Percentiles rank a stretch among this genome's conserved stretches.
Conservation (phyloP, 2,329 filamentous ascomycete species). For the Xylariomycetidae sp. region DNA sequence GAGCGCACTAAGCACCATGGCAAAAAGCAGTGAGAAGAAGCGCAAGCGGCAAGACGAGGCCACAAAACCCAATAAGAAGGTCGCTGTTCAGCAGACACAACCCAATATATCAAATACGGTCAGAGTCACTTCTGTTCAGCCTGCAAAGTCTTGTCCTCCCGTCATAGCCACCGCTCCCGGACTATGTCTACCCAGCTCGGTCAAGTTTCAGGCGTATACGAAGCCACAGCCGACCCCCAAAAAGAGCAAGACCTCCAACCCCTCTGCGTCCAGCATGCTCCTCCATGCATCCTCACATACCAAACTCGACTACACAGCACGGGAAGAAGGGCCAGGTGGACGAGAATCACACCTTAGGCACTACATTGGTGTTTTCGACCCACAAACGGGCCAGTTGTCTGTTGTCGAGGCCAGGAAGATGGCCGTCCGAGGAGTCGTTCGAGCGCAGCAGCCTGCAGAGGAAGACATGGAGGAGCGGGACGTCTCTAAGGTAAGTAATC, state of each 20-base stretch:
- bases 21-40: constrained; percentile 36
- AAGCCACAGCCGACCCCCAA: constrained; percentile 28
- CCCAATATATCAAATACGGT: constrained; percentile 34
- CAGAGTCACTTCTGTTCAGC: constrained; percentile 43
- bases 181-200: constrained; percentile 29
- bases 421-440: constrained; percentile 53
- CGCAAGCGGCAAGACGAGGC: constrained; percentile 43
- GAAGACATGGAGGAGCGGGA: constrained; percentile 37
- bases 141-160: constrained; percentile 44
- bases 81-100: constrained; percentile 37
- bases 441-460: constrained; percentile 47
- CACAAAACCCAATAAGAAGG: constrained; percentile 46
- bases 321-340: constrained; percentile 43
- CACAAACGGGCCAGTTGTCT: constrained; percentile 52
- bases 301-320: constrained; percentile 55
- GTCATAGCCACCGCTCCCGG: constrained; percentile 44
- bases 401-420: constrained; percentile 62
- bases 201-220: constrained; percentile 46
- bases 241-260: constrained; percentile 32
- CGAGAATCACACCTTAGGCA: constrained; percentile 49
- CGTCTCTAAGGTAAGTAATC: constrained; percentile 30
- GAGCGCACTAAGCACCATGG: neutral
- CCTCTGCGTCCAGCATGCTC: constrained; percentile 42
- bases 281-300: constrained; percentile 54
- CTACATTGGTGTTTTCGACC: constrained; percentile 62